Evolutionary conservation across 352 stramenopile genomes (phyloP), one percentile per base, ranked within the genome.

Genomic region (Globisporangium polare): DNA sequence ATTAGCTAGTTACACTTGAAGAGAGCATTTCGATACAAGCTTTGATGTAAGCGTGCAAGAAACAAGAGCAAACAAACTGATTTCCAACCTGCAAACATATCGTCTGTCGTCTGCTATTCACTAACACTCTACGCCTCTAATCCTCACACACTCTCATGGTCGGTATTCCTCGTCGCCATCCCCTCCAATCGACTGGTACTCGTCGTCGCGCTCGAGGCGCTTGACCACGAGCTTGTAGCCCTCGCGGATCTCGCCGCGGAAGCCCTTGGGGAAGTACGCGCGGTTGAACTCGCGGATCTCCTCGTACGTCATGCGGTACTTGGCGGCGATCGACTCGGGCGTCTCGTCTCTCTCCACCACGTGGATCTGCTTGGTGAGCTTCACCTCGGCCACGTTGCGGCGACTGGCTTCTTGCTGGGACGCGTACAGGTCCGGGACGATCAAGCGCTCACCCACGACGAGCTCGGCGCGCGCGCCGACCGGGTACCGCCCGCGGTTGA

Each of bases 341-440:
- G 86, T 92, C 29, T 95, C 86, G 45, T 77, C 84, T 2, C 62
- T 54, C 42, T 87, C 73, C n/a, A 95, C 86, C 10, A 88, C 65
- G 57, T 95, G 83, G 55, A 95, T 95, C 68, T 93, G 82, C 74
- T 92, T 93, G 49, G 81, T 95, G 33, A 95, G 84, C 61, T 83
- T 90, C 41, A 95, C 72, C 54, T 95, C 86, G 0, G 77, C 82
- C 29, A 93, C 77, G 59, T 93, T 87, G 56, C 82, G 78, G 59
- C 81, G 72, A 55, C 67, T 69, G n/a, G 75, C 71, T 24, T 80
- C 83, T 57, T 72, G 63, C 20, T 86, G 66, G 7, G 75, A 72
- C 13, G 81, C 76, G 61, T 89, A 65, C 29, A 77, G 69, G 35
- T 92, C 84, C 1, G 82, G 82, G 22, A 95, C 86, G 59, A 95